Evolutionary conservation across 2,329 filamentous ascomycete genomes (phyloP), one percentile per base, ranked within the genome.

Genomic region (Beauveria rudraprayagi): DNA sequence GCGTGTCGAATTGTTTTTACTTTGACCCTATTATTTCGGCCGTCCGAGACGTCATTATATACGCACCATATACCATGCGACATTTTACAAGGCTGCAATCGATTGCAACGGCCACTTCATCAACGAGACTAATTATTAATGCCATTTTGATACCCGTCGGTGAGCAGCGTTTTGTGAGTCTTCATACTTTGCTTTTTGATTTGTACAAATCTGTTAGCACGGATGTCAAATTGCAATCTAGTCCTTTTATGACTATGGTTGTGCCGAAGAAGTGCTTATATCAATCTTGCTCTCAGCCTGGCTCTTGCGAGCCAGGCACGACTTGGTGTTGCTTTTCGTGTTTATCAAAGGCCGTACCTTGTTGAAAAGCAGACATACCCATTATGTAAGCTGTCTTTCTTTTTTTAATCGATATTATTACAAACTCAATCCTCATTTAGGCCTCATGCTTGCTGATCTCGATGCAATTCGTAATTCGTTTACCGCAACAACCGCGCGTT

Each of bases 141-240:
- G 58, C 55, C 48, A 60, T 34, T 43, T 30, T 54, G 44, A 60
- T 53, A 50, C 58, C 58, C 41, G 16, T 30, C 22, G 17, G 41
- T 52, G 10, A 17, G 30, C 50, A 43, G 14, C n/a, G 6, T 24
- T 37, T 43, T 6, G 34, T 24, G 61, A 24, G 41, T 47, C 6
- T n/a, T 22, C 11, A n/a, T 34, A 19, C 10, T 34, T 28, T 19
- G 3, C 9, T 46, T 48, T 41, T n/a, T 56, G 28, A 40, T 14
- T 19, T 52, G 26, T 48, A 16, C 26, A 14, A 28, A 40, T 44
- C 11, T 53, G 56, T 61, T 66, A 93, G 92, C 92, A 96, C 90
- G 89, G 90, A 96, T 96, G 92, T 97, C 92, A 96, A 96, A 96
- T 96, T 97, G 86, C 92, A 94, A 93, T 89, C 81, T 84, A 84